A percentile compares a stretch with the other conserved stretches of the same genome.
phyloP scores from a whole-genome alignment of 2,329 filamentous ascomycete genomes.

The Clonostachys byssicola region DNA sequence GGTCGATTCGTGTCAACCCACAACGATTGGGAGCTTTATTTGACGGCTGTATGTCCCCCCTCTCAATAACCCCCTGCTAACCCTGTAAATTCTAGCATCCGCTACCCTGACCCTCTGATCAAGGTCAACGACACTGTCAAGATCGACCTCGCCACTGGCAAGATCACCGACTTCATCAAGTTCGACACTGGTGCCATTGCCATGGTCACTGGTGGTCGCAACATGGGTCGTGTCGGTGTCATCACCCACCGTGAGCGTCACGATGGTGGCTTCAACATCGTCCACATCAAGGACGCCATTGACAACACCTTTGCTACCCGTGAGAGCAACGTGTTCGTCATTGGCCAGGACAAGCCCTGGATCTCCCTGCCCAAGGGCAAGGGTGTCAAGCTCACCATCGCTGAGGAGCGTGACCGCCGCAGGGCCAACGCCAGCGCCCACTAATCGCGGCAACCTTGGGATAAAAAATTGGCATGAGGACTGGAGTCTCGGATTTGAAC shows the following conservation, averaged over 20 bases:
- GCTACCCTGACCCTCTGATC: slow-evolving; percentile 96
- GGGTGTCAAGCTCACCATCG: slow-evolving; percentile 99
- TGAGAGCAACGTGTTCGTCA: slow-evolving; percentile 99
- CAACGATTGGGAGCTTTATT: slow-evolving; percentile 26
- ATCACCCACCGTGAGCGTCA: slow-evolving; percentile 99
- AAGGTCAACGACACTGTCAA: slow-evolving; percentile 99
- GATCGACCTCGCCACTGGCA: slow-evolving; percentile 94
- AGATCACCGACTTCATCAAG: slow-evolving; percentile 96
- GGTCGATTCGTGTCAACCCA: slow-evolving; percentile 45
- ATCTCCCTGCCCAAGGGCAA: slow-evolving; percentile 99
- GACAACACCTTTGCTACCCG: slow-evolving; percentile 99
- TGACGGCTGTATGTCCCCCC: slow-evolving; percentile 50
- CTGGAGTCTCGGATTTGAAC: slow-evolving; percentile 9
- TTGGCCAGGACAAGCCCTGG: slow-evolving; percentile 98
- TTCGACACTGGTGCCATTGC: slow-evolving; percentile 98
- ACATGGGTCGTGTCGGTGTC: slow-evolving; percentile 99
- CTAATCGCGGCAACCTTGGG: slow-evolving; percentile 26
- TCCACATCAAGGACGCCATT: slow-evolving; percentile 99
- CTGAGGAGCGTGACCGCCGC: slow-evolving; percentile 98
- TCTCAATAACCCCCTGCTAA: slow-evolving; percentile 30
- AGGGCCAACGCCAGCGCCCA: slow-evolving; percentile 59
- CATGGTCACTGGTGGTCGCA: slow-evolving; percentile 99
- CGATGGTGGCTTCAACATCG: slow-evolving; percentile 99
- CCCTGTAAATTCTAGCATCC: slow-evolving; percentile 64
- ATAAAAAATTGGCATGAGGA: slow-evolving; percentile 5